Base-by-base conservation (phyloP, 2,329 filamentous ascomycete species). In the Fusarium sp. region DNA sequence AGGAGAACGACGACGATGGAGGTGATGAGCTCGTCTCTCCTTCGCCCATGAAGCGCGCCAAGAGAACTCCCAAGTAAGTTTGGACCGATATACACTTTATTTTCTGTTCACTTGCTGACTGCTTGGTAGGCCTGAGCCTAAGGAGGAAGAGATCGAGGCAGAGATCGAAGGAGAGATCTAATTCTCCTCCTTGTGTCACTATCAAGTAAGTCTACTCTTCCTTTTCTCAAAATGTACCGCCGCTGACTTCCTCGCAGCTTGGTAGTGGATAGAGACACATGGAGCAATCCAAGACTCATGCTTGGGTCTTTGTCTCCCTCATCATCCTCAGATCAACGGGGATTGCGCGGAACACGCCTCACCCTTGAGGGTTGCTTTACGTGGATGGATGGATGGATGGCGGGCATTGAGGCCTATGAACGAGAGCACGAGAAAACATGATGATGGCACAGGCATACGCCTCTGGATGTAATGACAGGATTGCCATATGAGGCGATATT, bases 1-100 rank as follows among this genome's bases (percentile, higher is more conserved):
- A 75, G 38, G 80, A 82, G 69, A 12, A 58, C 7, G 62, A 71
- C 3, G 71, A 62, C 1, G 71, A 75, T 11, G 52, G 45, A 6
- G 43, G 68, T 15, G 56, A 59, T 12, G 47, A 33, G 4, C 22
- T 70, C 10, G 3, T 56, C 32, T 73, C 47, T 17, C 65, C 70
- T 37, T 57, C 66, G 9, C 65, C 67, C 10, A 33, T 63, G 25
- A 84, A 84, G 76, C 78, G 74, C 22, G 57, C 54, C 37, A 79
- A 77, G 64, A 64, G 45, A 22, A 61, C 50, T 15, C 68, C 68
- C 45, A 77, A 77, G 77, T 79, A 61, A 47, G 77, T 72, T 58
- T 5, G 20, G n/a, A 12, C 59, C 2, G 17, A 11, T 22, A 1
- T 12, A 6, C 6, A 6, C 8, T 15, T 30, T 1, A 14, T 5